Evolutionary conservation across 306 rosid genomes (phyloP).

Genomic region (Fragaria nilgerrensis): DNA sequence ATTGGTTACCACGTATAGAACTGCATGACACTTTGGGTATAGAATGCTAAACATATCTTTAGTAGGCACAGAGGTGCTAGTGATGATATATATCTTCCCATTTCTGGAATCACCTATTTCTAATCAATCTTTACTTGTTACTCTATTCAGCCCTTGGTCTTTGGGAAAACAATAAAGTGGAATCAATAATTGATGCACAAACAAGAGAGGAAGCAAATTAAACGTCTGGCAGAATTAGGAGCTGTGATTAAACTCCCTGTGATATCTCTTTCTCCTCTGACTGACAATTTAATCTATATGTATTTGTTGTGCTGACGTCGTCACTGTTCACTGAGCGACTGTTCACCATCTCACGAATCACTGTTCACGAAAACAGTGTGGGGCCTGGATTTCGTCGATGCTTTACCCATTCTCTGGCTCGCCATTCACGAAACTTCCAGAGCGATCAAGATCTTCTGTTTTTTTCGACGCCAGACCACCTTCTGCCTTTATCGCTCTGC

Average conservation of each 20-base stretch:
- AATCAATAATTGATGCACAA: slow-evolving; percentile 10
- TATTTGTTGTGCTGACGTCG: too few relatives aligned
- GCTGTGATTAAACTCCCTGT: background rate
- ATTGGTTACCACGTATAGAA: too few relatives aligned
- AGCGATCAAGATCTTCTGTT: too few relatives aligned
- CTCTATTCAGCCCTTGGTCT: background rate
- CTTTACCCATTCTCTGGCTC: too few relatives aligned
- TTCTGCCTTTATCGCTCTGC: too few relatives aligned
- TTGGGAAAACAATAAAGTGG: background rate
- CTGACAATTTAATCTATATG: background rate
- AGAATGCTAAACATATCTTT: background rate
- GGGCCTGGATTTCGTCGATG: too few relatives aligned
- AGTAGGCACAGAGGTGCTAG: background rate
- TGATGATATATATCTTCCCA: background rate
- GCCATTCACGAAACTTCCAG: too few relatives aligned
- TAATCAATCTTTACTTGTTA: background rate
- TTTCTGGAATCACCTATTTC: background rate
- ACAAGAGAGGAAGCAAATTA: background rate
- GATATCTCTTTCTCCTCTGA: background rate
- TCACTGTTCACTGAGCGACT: too few relatives aligned
- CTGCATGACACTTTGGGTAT: background rate
- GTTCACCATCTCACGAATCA: too few relatives aligned
- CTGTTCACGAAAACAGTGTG: too few relatives aligned
- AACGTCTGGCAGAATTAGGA: slow-evolving; percentile 11
- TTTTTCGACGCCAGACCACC: too few relatives aligned